Base-by-base conservation (phyloP, 2,329 filamentous ascomycete species). In the Trichoderma koningii region DNA sequence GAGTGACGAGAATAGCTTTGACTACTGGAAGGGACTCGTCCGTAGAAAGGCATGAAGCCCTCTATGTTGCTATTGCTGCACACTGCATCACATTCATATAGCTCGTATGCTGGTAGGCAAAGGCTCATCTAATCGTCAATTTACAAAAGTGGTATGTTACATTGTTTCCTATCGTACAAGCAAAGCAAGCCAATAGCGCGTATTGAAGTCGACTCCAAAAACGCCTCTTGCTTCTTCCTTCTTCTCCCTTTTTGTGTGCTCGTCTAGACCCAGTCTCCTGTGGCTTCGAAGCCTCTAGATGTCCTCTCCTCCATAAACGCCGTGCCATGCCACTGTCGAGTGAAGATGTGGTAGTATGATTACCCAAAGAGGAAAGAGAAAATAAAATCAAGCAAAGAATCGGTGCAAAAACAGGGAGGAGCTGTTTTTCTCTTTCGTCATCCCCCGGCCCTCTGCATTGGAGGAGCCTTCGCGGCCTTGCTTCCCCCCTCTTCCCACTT, bases 1-100 rank as follows among this genome's bases (percentile, higher is more conserved):
- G 81, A 97, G 93, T 76, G 95, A 99, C 76, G 92, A 93, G 75
- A 99, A 99, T 73, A 97, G 93, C 76, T 99, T 99, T 80, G 95
- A 99, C 78, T 99, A 97, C 76, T 96, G 97, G 79, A 91, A 86
- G 73, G 95, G 95, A 0, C 74, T 99, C 71, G 80, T 99, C 21
- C 92, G 87, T 80, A 85, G 89, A 72, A 98, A 96, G 81, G 76
- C 88, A 2, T 93, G 74, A 68, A 10, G 9, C 9, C 9, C 30
- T 10, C 26, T 28, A 2, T 38, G 34, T 14, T 38, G 28, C 5
- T 30, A 38, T 30, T 1, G 34, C 5, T 21, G 17, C 41, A 34
- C 19, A 17, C 38, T 38, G 23, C 19, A 26, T 26, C 45, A 28
- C 30, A 19, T 15, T 4, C 38, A 55, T 23, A 23, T 26, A 44